phyloP scores from a whole-genome alignment of 2,329 filamentous ascomycete genomes.

The Akanthomyces lecanii region DNA sequence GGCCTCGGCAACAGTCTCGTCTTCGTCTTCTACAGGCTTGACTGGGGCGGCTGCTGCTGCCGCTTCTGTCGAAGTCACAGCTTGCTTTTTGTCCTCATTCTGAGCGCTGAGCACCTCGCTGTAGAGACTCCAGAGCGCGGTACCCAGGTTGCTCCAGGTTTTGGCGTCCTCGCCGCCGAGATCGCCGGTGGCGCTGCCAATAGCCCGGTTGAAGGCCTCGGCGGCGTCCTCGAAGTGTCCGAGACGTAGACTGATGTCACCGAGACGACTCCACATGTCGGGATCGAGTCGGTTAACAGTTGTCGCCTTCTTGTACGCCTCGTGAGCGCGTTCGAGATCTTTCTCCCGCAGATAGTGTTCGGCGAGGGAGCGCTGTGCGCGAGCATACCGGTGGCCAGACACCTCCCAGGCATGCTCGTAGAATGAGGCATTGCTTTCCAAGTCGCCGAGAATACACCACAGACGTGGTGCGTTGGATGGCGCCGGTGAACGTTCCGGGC shows the following conservation, averaged over 20 bases:
- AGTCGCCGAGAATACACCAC: slow-evolving; percentile 89
- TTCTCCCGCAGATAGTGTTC: slow-evolving; percentile 67
- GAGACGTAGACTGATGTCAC: slow-evolving; percentile 79
- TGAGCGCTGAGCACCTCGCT: slow-evolving; percentile 45
- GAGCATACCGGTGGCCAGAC: slow-evolving; percentile 73
- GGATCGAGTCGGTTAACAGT: slow-evolving; percentile 76
- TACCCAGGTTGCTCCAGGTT: slow-evolving; percentile 92
- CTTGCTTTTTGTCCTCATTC: slow-evolving; percentile 26
- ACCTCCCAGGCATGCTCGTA: slow-evolving; percentile 88
- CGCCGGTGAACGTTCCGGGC: slow-evolving; percentile 62
- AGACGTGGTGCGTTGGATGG: slow-evolving; percentile 81
- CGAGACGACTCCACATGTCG: slow-evolving; percentile 83
- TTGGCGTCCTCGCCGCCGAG: slow-evolving; percentile 85
- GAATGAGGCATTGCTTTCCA: slow-evolving; percentile 68
- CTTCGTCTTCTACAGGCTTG: slow-evolving; percentile 21
- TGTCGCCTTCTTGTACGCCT: slow-evolving; percentile 75
- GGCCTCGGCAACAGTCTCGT: slow-evolving; percentile 24
- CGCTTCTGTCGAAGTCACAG: neutral
- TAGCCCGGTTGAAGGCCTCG: slow-evolving; percentile 76
- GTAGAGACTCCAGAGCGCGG: slow-evolving; percentile 70
- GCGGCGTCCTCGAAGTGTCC: slow-evolving; percentile 73
- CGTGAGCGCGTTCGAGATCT: slow-evolving; percentile 64
- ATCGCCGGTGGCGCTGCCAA: slow-evolving; percentile 55
- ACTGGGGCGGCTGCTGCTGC: neutral
- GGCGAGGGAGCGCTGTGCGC: slow-evolving; percentile 83